A percentile compares a stretch with the other conserved stretches of the same genome.
These are phyloP conservation scores for Atkinsonella hypoxylon DNA, from an alignment of 2,329 filamentous ascomycete genomes.

Conservation along the genomic window DNA sequence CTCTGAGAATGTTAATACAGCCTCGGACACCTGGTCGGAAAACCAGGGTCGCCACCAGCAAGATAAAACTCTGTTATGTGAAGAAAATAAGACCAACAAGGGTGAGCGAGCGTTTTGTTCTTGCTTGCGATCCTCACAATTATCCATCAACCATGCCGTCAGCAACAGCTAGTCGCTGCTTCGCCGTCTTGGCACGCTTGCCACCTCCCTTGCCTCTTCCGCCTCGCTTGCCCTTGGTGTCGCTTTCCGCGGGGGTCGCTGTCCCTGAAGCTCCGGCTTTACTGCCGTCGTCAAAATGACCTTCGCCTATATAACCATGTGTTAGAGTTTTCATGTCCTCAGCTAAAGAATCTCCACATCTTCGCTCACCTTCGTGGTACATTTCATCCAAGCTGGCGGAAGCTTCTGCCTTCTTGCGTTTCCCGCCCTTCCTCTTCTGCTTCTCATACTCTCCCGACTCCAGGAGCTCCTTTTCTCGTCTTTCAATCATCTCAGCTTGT, in stretches of 20 bases:
- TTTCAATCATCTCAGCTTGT: conserved; percentile 86
- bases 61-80: neutral
- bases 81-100: neutral
- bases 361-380: conserved; percentile 84
- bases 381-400: conserved; percentile 77
- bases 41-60: neutral
- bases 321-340: neutral
- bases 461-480: conserved; percentile 76
- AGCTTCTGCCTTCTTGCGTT: conserved; percentile 41
- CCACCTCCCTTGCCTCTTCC: conserved; percentile 37
- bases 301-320: conserved; percentile 57
- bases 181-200: conserved; percentile 53
- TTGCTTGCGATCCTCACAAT: neutral
- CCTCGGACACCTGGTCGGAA: neutral
- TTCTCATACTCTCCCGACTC: conserved; percentile 59
- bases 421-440: conserved; percentile 48
- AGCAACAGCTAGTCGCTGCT: conserved; percentile 56
- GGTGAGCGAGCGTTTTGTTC: neutral
- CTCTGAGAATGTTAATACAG: conserved; percentile 5
- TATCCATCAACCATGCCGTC: conserved; percentile 37
- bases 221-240: conserved; percentile 40
- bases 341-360: conserved; percentile 17
- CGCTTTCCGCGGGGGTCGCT: conserved; percentile 62
- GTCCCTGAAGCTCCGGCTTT: conserved; percentile 61
- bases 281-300: conserved; percentile 81